These are phyloP conservation scores for Tulasnella sp. DNA, from an alignment of 768 basidiomycete genomes.

Conservation along the genomic window DNA sequence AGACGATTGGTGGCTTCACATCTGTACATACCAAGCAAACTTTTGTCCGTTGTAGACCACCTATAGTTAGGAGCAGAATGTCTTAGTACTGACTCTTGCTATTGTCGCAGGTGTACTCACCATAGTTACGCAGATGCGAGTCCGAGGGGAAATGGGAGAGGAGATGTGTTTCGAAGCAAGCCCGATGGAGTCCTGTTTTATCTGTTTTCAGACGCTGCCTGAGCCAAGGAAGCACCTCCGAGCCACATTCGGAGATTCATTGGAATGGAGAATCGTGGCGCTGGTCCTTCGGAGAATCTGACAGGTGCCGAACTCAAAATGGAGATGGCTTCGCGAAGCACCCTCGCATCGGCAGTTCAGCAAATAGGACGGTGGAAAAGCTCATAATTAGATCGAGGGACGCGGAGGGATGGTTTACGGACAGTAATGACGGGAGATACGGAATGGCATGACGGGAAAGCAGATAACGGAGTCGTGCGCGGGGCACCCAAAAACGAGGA, in stretches of 20 bases:
- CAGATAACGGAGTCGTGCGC: conserved; percentile 8
- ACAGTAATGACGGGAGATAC: background rate
- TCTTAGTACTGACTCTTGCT: background rate
- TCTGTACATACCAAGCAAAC: conserved; percentile 24
- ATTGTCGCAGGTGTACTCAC: background rate
- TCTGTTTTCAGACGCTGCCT: background rate
- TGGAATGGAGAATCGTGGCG: conserved; percentile 21
- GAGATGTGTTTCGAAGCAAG: background rate
- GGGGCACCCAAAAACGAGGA: conserved; percentile 17
- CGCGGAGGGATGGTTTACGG: conserved; percentile 13
- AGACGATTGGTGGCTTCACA: background rate
- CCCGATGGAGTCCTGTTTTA: conserved; percentile 11
- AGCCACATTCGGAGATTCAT: conserved; percentile 21
- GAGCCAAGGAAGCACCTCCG: conserved; percentile 18
- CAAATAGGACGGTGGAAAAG: conserved; percentile 13
- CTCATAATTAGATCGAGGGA: conserved; percentile 20
- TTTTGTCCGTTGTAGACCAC: conserved; percentile 31
- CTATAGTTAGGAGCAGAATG: background rate
- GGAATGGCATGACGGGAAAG: background rate
- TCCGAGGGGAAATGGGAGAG: background rate
- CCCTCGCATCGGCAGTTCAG: conserved; percentile 11
- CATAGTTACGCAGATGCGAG: conserved; percentile 12
- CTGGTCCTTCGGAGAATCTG: conserved; percentile 21
- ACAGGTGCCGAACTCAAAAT: conserved; percentile 21
- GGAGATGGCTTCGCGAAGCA: conserved; percentile 17